Percentiles rank a stretch among this genome's conserved stretches.
phyloP scores from a whole-genome alignment of 768 basidiomycete genomes.

The Rhodotorula babjevae region DNA sequence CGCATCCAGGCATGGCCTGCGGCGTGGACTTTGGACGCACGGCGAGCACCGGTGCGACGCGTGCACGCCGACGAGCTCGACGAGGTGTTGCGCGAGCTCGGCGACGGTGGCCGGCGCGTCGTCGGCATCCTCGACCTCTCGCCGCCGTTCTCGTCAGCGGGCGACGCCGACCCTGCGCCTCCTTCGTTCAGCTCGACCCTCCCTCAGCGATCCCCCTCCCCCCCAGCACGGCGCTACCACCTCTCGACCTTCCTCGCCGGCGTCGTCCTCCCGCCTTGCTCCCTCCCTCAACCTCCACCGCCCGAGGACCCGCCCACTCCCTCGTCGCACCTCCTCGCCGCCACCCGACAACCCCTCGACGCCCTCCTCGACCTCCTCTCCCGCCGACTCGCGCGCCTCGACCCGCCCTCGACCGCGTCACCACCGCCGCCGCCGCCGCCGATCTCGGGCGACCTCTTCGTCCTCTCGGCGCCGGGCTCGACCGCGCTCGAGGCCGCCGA shows the following conservation, averaged over 20 bases:
- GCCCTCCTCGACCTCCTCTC: neutral
- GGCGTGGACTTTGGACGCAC: no score
- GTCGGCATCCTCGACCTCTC: neutral
- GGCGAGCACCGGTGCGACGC: neutral
- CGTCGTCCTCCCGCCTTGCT: neutral
- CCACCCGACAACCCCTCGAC: neutral
- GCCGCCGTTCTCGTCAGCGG: neutral
- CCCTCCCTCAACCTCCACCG: neutral
- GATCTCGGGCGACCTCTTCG: neutral
- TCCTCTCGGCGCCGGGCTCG: neutral
- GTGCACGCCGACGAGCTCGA: neutral
- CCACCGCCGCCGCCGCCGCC: neutral
- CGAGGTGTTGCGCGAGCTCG: neutral
- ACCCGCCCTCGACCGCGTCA: neutral
- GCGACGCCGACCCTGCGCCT: neutral
- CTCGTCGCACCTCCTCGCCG: neutral
- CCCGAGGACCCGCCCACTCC: neutral
- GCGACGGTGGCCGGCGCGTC: neutral
- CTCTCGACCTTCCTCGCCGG: neutral
- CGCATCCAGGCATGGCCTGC: neutral
- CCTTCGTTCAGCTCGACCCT: no score
- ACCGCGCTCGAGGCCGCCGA: neutral
- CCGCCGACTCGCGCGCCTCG: neutral
- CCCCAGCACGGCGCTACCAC: neutral
- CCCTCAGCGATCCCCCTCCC: neutral